Evolutionary conservation across 2,329 filamentous ascomycete species (phyloP).

Genomic region (Diaporthe longicolla): DNA sequence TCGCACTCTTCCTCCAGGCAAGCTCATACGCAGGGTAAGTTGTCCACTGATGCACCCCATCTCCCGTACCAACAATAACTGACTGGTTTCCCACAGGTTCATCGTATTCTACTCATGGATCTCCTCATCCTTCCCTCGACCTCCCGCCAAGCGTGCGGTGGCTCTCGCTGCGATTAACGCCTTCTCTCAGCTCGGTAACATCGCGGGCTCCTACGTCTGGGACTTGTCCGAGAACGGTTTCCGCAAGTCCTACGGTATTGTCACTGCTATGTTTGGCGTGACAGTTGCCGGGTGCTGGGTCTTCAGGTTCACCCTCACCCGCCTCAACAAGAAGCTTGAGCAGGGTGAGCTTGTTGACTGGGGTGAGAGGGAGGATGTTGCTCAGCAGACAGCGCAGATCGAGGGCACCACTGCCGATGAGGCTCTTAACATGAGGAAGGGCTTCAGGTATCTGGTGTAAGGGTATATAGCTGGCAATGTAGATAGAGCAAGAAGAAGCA

Average conservation of each 20-base stretch:
- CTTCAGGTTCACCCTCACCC: slow-evolving; percentile 62
- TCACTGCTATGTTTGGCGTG: slow-evolving; percentile 74
- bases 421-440: slow-evolving; percentile 60
- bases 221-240: slow-evolving; percentile 70
- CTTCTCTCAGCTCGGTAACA: slow-evolving; percentile 70
- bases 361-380: slow-evolving; percentile 55
- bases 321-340: slow-evolving; percentile 64
- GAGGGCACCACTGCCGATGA: slow-evolving; percentile 60
- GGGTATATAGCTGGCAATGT: background rate
- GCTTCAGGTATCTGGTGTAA: slow-evolving; percentile 63
- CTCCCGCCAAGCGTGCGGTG: slow-evolving; percentile 72
- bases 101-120: slow-evolving; percentile 73
- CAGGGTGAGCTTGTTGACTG: slow-evolving; percentile 55
- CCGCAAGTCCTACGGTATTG: slow-evolving; percentile 75
- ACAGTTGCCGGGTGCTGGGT: slow-evolving; percentile 66
- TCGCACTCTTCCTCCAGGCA: slow-evolving; percentile 72
- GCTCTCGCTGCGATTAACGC: slow-evolving; percentile 74
- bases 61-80: slow-evolving; percentile 55
- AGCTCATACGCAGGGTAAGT: slow-evolving; percentile 65
- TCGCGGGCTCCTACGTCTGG: slow-evolving; percentile 76
- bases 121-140: slow-evolving; percentile 69
- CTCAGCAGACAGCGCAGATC: slow-evolving; percentile 56
- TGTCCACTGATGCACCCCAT: slow-evolving; percentile 53
- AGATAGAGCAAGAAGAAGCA: background rate
- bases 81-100: slow-evolving; percentile 53